Evolutionary conservation across 179 eudicot species (phyloP), one percentile per base, ranked within the genome.

Genomic region (Pouteria campechiana): DNA sequence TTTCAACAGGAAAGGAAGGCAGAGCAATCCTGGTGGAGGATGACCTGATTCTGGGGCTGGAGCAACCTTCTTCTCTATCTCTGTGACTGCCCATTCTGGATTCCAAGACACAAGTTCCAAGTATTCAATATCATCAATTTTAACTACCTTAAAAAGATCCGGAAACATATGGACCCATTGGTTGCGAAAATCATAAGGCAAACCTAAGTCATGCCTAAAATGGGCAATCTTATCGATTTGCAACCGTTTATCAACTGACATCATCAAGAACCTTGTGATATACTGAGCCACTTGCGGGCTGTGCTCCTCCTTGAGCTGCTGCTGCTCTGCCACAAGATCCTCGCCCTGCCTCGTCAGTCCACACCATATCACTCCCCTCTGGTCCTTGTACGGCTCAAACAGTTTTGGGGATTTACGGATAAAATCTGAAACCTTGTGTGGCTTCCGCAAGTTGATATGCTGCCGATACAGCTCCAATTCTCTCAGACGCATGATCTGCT

Each of bases 91-190:
- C 98, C 93, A 86, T 68, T 60, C 61, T 13, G 75, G 67, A 3
- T 64, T 79, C 95, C 98, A 86, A 13, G 61, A 61, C 38, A 79
- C 87, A 46, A 90, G 81, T 68, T 90, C 90, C 53, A 90, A 73
- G 54, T 63, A 90, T 68, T 79, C 90, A 16, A 51, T 32, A 30
- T 75, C 76, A 45, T 62, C 70, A 32, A 60, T 55, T 47, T 64
- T 78, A 29, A 74, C 81, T 7, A 86, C 72, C 67, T 61, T 58
- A 69, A 90, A 90, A 6, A 68, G 41, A 28, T 74, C 54, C 0
- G 90, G 90, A 72, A 67, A 81, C 4, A 40, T 61, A 50, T 61
- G 60, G 48, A 81, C 74, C 98, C 98, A 90, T 27, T 67, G 32
- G 12, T 35, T 65, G 60, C 93, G 64, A 58, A 90, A 90, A 76